Evolutionary conservation across 768 basidiomycete genomes (phyloP), one percentile per base, ranked within the genome.

Genomic region (Candolleomyces efflorescens): DNA sequence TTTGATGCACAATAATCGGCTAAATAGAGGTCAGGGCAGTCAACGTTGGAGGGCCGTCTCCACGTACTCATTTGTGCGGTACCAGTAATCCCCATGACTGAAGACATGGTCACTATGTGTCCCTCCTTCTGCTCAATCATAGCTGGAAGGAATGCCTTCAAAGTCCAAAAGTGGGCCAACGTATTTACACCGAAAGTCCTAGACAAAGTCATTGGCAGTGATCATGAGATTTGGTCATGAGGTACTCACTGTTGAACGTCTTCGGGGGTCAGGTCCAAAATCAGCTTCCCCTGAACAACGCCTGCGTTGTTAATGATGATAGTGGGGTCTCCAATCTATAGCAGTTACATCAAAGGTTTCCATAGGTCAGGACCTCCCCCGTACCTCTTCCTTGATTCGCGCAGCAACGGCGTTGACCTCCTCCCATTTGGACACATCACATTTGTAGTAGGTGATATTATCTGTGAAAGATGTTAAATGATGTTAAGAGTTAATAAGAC

Each of bases 261-360:
- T 54, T 84, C 79, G 4, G 89, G 81, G 2, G 72, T 75, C 58
- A 97, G 76, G 65, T 98, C 94, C 12, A 95, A 73, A 32, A 99
- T 73, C 2, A 86, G 73, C 64, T 94, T 95, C 23, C 94, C 94
- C 72, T 94, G 91, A 23, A 90, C 92, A 57, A 97, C 86, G 18
- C 95, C 97, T 0, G 96, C 97, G 67, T 96, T 98, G 74, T 98
- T 98, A 64, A 99, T 78, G 22, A 99, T 74, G 39, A 98, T 81
- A 0, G 97, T 97, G 0, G 92, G 92, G 58, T 90, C 80, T 3
- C 92, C 95, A 53, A 96, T 78, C 92, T 95, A 63, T 53, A 46
- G 24, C 48, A 47, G 27, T 45, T 46, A 49, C 53, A 49, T 27
- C 36, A 24, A 23, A 27, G 26, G 17, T n/a, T 23, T n/a, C 4